phyloP scores from a whole-genome alignment of 345 rosid genomes.

The Gossypium australe region DNA sequence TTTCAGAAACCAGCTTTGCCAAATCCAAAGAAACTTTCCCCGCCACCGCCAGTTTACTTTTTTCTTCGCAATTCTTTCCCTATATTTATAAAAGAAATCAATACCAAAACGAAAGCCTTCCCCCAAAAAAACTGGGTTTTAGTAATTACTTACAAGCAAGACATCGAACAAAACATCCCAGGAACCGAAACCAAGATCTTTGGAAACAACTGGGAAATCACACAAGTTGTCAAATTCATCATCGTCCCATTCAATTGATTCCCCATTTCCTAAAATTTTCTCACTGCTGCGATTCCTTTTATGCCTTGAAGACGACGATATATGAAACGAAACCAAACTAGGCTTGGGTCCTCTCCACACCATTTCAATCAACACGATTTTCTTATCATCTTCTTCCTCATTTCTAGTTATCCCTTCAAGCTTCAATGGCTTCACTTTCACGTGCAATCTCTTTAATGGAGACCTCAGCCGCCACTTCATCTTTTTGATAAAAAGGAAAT shows the following conservation, averaged over 20 bases:
- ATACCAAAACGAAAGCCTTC: neutral
- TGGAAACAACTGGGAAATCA: constrained; percentile 35
- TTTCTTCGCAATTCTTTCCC: neutral
- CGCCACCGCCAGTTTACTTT: neutral
- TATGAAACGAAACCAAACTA: constrained; percentile 20
- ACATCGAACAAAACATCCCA: constrained; percentile 50
- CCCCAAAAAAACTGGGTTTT: neutral
- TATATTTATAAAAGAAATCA: neutral
- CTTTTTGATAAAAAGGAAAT: neutral
- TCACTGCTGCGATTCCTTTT: constrained; percentile 11
- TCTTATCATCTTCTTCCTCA: neutral
- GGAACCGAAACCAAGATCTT: constrained; percentile 36
- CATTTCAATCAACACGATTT: constrained; percentile 16
- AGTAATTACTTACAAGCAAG: constrained; percentile 37
- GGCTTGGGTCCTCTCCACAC: constrained; percentile 32
- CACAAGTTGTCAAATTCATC: constrained; percentile 50
- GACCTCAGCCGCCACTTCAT: constrained; percentile 14
- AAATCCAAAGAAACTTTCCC: constrained; percentile 10
- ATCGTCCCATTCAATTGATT: constrained; percentile 35
- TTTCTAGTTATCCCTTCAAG: constrained; percentile 23
- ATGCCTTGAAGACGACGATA: constrained; percentile 12
- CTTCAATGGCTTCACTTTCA: constrained; percentile 36
- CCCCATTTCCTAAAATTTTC: constrained; percentile 13
- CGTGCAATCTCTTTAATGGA: constrained; percentile 20
- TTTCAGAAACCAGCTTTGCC: neutral